A percentile compares a stretch with the other conserved stretches of the same genome.
Evolutionary conservation across 176 grass and related monocot genomes (phyloP).

Genomic region (Triticum timopheevii): DNA sequence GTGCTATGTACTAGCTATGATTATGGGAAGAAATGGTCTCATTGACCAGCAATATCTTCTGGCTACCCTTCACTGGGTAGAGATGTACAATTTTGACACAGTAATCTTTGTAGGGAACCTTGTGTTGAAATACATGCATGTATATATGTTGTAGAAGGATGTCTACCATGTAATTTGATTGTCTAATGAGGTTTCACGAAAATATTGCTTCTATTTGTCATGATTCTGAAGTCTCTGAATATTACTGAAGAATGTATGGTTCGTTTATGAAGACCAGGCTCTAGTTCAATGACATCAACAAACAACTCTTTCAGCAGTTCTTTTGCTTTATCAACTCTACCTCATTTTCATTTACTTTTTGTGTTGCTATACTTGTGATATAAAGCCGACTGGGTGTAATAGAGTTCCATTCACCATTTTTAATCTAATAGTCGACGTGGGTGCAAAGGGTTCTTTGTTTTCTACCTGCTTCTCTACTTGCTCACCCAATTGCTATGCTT

Average conservation of each 20-base stretch:
- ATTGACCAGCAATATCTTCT: slow-evolving; percentile 8
- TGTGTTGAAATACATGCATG: not conserved
- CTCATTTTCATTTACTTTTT: not conserved
- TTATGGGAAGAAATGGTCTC: slow-evolving; percentile 21
- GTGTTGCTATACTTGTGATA: not conserved
- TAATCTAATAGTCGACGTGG: too few relatives aligned
- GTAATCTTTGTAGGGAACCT: slow-evolving; percentile 10
- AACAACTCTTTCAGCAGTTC: not conserved
- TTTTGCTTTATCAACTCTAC: not conserved
- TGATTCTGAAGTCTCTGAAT: slow-evolving; percentile 6
- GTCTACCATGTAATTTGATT: slow-evolving; percentile 5
- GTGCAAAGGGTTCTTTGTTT: too few relatives aligned
- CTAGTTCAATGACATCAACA: not conserved
- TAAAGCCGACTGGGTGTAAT: not conserved
- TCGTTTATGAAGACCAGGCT: not conserved
- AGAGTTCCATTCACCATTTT: too few relatives aligned
- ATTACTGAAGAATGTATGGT: not conserved
- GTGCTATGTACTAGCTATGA: not conserved
- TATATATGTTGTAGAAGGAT: slow-evolving; percentile 27
- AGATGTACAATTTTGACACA: slow-evolving; percentile 39
- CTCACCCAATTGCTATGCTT: too few relatives aligned
- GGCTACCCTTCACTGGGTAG: not conserved
- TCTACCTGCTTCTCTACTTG: too few relatives aligned
- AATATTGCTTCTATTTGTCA: not conserved
- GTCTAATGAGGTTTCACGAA: slow-evolving; percentile 4